Evolutionary conservation across 2,329 filamentous ascomycete genomes (phyloP).

Genomic region (Aspergillus neotritici): DNA sequence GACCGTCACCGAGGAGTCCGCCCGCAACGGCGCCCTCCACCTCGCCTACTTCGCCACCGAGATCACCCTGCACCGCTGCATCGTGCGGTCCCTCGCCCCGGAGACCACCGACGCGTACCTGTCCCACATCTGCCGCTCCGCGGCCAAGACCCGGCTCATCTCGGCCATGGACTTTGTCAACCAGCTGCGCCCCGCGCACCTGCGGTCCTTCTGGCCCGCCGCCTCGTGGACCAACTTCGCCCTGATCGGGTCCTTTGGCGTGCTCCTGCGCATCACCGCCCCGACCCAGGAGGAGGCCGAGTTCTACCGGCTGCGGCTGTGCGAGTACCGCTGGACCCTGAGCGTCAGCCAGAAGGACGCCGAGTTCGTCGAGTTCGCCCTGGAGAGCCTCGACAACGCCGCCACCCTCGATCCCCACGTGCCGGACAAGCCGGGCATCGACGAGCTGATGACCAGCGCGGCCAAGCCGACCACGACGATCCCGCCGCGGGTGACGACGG

Average conservation of each 20-base stretch:
- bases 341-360: slow-evolving; percentile 74
- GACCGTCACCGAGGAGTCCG: slow-evolving; percentile 36
- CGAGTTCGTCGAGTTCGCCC: slow-evolving; percentile 55
- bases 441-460: slow-evolving; percentile 34
- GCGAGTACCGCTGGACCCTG: slow-evolving; percentile 91
- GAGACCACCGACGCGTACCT: slow-evolving; percentile 67
- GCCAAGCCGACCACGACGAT: slow-evolving; percentile 18
- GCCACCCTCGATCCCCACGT: slow-evolving; percentile 63
- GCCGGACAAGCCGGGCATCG: slow-evolving; percentile 63
- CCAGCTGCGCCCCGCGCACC: slow-evolving; percentile 75
- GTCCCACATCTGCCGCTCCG: slow-evolving; percentile 85
- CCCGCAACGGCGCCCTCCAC: slow-evolving; percentile 65
- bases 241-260: slow-evolving; percentile 88
- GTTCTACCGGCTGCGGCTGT: slow-evolving; percentile 79
- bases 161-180: slow-evolving; percentile 98
- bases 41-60: slow-evolving; percentile 90
- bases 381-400: slow-evolving; percentile 69
- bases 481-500: slow-evolving; percentile 14
- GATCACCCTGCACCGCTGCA: slow-evolving; percentile 85
- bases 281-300: slow-evolving; percentile 83
- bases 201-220: slow-evolving; percentile 76
- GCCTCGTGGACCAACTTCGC: slow-evolving; percentile 67
- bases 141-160: slow-evolving; percentile 88
- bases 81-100: slow-evolving; percentile 69
- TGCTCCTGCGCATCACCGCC: slow-evolving; percentile 80